Percentiles rank a stretch among this genome's conserved stretches.
These are phyloP conservation scores for Syzygium aromaticum DNA, from an alignment of 345 rosid species.

Conservation along the genomic window DNA sequence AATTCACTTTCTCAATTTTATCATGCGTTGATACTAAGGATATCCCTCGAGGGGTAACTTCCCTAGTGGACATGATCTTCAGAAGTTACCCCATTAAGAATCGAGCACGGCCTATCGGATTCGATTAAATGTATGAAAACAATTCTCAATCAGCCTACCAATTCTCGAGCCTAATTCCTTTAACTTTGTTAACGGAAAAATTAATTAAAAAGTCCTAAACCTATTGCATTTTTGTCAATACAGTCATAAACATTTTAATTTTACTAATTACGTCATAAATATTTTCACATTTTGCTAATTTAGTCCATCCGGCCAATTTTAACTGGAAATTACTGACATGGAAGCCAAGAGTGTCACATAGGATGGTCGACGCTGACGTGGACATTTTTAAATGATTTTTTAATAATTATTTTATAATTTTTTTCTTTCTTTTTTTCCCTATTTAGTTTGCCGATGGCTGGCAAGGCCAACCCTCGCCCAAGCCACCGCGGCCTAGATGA, in stretches of 20 bases:
- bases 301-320: background rate
- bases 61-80: background rate
- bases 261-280: background rate
- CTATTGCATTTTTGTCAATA: background rate
- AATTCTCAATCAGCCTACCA: background rate
- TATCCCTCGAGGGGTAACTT: background rate
- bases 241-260: accelerated
- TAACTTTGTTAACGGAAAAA: background rate
- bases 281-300: background rate
- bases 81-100: background rate
- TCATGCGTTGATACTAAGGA: background rate
- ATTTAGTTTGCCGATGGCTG: no score
- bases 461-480: no score
- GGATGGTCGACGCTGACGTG: no score
- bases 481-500: no score
- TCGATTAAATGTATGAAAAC: background rate
- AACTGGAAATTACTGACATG: accelerated
- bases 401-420: background rate
- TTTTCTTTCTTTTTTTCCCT: background rate
- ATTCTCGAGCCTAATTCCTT: background rate
- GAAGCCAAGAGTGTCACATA: no score
- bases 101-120: background rate
- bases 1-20: background rate
- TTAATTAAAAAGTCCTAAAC: no score
- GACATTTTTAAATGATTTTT: background rate